A percentile compares a stretch with the other conserved stretches of the same genome.
These are phyloP conservation scores for Boletus reticulatus DNA, from an alignment of 768 basidiomycete species.

Conservation along the genomic window DNA sequence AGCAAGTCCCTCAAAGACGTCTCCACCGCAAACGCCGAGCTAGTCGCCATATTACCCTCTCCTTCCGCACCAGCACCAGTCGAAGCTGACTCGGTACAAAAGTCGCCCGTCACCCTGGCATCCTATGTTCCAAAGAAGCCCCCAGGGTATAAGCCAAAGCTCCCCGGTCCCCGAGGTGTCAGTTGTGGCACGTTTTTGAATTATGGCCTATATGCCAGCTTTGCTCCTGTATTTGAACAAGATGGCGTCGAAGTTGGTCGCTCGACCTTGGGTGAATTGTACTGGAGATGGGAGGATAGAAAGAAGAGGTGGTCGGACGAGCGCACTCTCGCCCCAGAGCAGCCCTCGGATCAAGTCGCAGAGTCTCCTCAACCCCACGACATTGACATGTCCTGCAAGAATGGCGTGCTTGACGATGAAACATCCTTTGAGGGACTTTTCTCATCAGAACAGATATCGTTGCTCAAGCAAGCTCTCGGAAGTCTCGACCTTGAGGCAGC, in stretches of 20 bases:
- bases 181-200: constrained; percentile 71
- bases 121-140: constrained; percentile 50
- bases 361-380: constrained; percentile 12
- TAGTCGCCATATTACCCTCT: constrained; percentile 70
- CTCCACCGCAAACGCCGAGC: constrained; percentile 66
- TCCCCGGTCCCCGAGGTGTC: constrained; percentile 52
- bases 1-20: constrained; percentile 47
- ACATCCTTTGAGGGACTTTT: constrained; percentile 52
- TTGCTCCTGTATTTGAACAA: constrained; percentile 78
- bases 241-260: constrained; percentile 72
- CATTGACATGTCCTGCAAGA: constrained; percentile 5
- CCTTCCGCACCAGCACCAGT: constrained; percentile 39
- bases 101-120: constrained; percentile 47
- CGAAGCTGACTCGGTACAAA: constrained; percentile 24
- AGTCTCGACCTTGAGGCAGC: constrained; percentile 66
- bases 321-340: constrained; percentile 5
- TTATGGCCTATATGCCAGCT: constrained; percentile 72
- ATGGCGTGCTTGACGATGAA: constrained; percentile 32
- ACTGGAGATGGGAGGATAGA: constrained; percentile 51
- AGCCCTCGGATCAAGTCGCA: background rate
- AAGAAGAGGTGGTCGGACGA: constrained; percentile 30
- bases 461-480: constrained; percentile 59
- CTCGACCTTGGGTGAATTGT: constrained; percentile 54
- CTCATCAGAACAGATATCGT: constrained; percentile 50
- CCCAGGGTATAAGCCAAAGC: constrained; percentile 38